phyloP scores from a whole-genome alignment of 306 rosid genomes.

The Herpetospermum pedunculosum region DNA sequence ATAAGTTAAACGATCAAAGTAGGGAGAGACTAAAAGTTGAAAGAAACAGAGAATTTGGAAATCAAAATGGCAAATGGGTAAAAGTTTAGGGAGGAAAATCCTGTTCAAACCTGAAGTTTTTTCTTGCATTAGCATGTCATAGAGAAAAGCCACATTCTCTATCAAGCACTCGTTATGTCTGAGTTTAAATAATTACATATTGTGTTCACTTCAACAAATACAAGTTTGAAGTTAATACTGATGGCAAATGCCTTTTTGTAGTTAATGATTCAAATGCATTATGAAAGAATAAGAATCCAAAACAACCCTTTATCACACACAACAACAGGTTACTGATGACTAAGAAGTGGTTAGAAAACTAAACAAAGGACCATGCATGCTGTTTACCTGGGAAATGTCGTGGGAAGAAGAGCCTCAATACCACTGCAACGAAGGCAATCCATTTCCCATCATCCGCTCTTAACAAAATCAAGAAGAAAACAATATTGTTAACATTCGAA shows the following conservation, averaged over 20 bases:
- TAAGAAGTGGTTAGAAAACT: not conserved
- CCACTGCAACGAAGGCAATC: conserved; percentile 65
- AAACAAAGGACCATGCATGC: not conserved
- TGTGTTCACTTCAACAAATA: not conserved
- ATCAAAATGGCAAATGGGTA: not conserved
- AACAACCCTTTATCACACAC: not conserved
- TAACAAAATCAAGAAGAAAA: conserved; percentile 5
- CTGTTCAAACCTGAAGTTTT: not conserved
- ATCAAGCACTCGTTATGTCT: not conserved
- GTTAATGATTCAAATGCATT: not conserved
- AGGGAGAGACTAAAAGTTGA: not conserved
- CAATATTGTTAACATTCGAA: not conserved
- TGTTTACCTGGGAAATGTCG: conserved; percentile 65
- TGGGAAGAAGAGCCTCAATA: conserved; percentile 76
- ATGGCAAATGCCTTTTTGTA: not conserved
- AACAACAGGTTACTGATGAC: too few relatives aligned
- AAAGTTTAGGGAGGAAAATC: not conserved
- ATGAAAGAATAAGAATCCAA: not conserved
- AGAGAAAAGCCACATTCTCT: not conserved
- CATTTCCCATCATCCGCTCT: conserved; percentile 82
- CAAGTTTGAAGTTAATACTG: not conserved
- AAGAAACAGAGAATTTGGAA: not conserved
- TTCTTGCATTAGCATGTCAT: not conserved
- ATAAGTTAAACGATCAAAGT: not conserved
- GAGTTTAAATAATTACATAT: not conserved